Conservation (phyloP, 257 asterid genomes). For the Jasminum sambac region DNA sequence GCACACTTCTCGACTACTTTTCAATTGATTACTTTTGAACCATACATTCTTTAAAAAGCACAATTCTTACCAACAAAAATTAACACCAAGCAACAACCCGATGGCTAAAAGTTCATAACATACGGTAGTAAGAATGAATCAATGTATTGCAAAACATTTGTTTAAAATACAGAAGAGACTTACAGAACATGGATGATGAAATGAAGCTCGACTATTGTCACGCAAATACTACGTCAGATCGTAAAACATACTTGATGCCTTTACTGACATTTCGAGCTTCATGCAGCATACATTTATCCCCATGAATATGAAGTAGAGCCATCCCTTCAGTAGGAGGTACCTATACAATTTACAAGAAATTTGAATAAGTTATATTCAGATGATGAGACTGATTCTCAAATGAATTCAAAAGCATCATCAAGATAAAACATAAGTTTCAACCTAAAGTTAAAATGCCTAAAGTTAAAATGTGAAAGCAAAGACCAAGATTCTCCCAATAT, state of each 20-base stretch:
- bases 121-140: no score
- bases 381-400: neutral
- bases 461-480: neutral
- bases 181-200: slow-evolving; percentile 4
- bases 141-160: neutral
- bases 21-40: no score
- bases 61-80: no score
- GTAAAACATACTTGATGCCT: slow-evolving; percentile 79
- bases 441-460: no score
- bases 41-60: no score
- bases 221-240: slow-evolving; percentile 83
- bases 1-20: no score
- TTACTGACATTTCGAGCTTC: slow-evolving; percentile 77
- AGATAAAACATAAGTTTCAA: neutral
- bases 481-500: neutral
- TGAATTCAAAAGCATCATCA: neutral
- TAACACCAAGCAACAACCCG: no score
- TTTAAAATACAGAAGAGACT: neutral
- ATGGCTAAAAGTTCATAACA: no score
- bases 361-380: neutral
- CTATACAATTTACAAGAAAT: slow-evolving; percentile 33
- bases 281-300: slow-evolving; percentile 90
- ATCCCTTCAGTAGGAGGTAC: slow-evolving; percentile 86
- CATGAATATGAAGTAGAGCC: slow-evolving; percentile 93
- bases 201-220: slow-evolving; percentile 23